A percentile compares a stretch with the other conserved stretches of the same genome.
Evolutionary conservation across 2,329 filamentous ascomycete genomes (phyloP).

Genomic region (Colletotrichum acutatum): DNA sequence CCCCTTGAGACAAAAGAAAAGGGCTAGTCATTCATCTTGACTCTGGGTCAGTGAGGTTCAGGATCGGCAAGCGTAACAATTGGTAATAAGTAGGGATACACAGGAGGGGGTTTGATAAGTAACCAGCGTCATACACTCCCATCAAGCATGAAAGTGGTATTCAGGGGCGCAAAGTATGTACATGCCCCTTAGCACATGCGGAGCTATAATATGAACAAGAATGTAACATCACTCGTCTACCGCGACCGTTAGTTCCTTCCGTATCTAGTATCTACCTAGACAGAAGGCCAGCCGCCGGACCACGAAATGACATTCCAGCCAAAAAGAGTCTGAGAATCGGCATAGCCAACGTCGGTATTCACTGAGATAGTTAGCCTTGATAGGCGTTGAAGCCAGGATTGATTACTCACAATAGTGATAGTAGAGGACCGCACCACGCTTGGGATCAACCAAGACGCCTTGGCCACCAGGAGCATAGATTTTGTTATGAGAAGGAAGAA

Average conservation of each 20-base stretch:
- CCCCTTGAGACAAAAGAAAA: background rate
- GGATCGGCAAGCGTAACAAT: background rate
- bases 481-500: conserved; percentile 68
- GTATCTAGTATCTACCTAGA: conserved; percentile 2
- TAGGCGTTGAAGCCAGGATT: background rate
- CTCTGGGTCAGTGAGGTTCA: background rate
- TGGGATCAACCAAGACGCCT: conserved; percentile 48
- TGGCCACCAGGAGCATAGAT: conserved; percentile 76
- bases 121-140: background rate
- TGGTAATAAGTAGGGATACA: background rate
- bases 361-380: conserved; percentile 32
- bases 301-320: conserved; percentile 63
- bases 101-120: background rate
- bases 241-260: background rate
- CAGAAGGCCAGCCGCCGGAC: conserved; percentile 59
- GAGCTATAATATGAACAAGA: conserved; percentile 19
- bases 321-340: conserved; percentile 58
- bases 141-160: background rate
- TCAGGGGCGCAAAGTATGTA: background rate
- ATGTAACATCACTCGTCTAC: background rate
- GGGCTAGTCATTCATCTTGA: too few relatives aligned
- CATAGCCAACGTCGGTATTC: conserved; percentile 46
- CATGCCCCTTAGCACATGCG: background rate
- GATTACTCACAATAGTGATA: conserved; percentile 45
- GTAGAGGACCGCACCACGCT: conserved; percentile 53